phyloP scores from a whole-genome alignment of 2,329 filamentous ascomycete species.

The Cordyceps farinosa region DNA sequence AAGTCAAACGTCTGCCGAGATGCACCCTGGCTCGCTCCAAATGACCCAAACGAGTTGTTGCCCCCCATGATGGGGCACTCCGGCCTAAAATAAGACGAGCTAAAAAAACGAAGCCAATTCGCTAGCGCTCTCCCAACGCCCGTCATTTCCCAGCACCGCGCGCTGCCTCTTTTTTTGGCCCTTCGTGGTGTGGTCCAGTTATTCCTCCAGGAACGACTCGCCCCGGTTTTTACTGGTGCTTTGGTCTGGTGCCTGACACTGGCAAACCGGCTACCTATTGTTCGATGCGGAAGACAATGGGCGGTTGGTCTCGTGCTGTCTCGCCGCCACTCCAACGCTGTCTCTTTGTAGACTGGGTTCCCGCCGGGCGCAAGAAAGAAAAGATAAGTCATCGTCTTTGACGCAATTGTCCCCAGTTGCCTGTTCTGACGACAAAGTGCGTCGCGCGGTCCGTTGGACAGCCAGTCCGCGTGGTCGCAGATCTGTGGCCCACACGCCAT shows the following conservation, averaged over 20 bases:
- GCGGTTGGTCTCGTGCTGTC: not conserved
- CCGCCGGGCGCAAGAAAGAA: not conserved
- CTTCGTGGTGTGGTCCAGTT: not conserved
- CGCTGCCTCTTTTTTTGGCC: not conserved
- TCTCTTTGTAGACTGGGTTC: not conserved
- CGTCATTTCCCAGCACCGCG: not conserved
- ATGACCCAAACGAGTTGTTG: not conserved
- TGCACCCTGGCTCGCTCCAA: not conserved
- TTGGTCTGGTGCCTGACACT: not conserved
- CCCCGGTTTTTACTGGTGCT: constrained; percentile 6
- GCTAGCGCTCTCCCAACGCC: constrained; percentile 2
- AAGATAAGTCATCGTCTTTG: too few relatives aligned
- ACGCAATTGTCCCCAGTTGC: not conserved
- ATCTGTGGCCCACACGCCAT: constrained; percentile 12
- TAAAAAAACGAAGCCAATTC: not conserved
- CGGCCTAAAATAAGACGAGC: constrained; percentile 2
- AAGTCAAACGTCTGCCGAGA: not conserved
- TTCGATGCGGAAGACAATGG: constrained; percentile 1
- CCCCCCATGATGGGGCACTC: not conserved
- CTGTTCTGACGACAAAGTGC: not conserved
- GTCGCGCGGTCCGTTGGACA: not conserved
- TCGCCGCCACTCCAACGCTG: not conserved
- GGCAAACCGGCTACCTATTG: not conserved
- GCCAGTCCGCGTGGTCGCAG: not conserved
- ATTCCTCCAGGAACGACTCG: not conserved